Evolutionary conservation across 306 rosid species (phyloP).

Genomic region (Lathyrus oleraceus): DNA sequence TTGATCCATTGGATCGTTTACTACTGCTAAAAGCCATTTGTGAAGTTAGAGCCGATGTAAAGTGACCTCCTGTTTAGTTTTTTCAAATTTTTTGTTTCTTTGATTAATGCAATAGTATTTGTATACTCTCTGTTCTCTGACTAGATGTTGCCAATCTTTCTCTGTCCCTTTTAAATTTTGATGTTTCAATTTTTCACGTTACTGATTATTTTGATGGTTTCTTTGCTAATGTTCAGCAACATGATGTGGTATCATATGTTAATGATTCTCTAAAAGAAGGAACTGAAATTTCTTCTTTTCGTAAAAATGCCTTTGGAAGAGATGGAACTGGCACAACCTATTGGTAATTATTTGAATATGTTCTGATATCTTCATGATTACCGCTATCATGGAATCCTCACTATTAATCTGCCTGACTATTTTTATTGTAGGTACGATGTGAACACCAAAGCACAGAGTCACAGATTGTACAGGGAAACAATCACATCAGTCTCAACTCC

Average conservation of each 20-base stretch:
- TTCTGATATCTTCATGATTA: conserved; percentile 1
- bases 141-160: not conserved
- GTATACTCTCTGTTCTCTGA: not conserved
- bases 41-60: conserved; percentile 85
- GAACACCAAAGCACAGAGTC: conserved; percentile 49
- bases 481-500: conserved; percentile 42
- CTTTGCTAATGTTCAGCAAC: conserved; percentile 61
- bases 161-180: not conserved
- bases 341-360: conserved; percentile 52
- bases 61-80: conserved; percentile 27
- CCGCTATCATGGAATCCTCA: conserved; percentile 5
- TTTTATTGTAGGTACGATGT: conserved; percentile 75
- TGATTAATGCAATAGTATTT: not conserved
- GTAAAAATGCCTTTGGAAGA: conserved; percentile 67
- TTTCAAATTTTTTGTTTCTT: conserved; percentile 11
- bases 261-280: conserved; percentile 77
- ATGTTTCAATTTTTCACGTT: conserved; percentile 5
- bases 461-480: conserved; percentile 52
- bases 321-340: conserved; percentile 61
- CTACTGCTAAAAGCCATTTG: conserved; percentile 79
- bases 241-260: conserved; percentile 65
- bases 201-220: conserved; percentile 12
- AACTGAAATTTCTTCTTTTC: conserved; percentile 60
- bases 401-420: conserved; percentile 23
- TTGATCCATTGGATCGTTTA: conserved; percentile 68